These are phyloP conservation scores for Blastobotrys muscicola DNA, from an alignment of 805 yeast species.

Conservation along the genomic window DNA sequence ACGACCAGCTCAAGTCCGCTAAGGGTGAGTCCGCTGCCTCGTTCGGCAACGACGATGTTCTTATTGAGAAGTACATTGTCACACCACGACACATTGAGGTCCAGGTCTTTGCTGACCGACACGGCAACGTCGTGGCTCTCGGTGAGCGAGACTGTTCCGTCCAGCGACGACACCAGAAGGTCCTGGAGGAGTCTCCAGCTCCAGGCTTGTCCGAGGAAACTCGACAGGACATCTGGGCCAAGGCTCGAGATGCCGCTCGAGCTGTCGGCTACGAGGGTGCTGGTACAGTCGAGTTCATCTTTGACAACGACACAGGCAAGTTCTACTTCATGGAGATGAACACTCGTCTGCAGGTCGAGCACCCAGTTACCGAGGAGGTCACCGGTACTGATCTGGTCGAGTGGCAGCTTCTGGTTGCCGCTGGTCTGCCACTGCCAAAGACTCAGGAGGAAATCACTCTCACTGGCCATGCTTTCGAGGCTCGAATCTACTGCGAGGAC, in stretches of 20 bases:
- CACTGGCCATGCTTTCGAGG: slow-evolving; percentile 26
- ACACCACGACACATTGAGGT: slow-evolving; percentile 48
- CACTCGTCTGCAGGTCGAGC: slow-evolving; percentile 50
- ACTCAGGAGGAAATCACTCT: slow-evolving; percentile 22
- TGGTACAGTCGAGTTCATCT: slow-evolving; percentile 49
- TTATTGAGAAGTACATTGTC: slow-evolving; percentile 45
- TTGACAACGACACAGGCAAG: slow-evolving; percentile 42
- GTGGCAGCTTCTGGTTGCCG: slow-evolving; percentile 33
- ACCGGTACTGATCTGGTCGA: slow-evolving; percentile 47
- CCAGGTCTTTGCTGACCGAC: slow-evolving; percentile 47
- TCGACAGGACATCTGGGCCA: slow-evolving; percentile 37
- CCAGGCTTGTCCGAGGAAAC: slow-evolving; percentile 43
- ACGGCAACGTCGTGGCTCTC: slow-evolving; percentile 45
- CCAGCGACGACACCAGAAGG: slow-evolving; percentile 48
- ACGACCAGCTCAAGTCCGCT: slow-evolving; percentile 41
- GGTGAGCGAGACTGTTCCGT: slow-evolving; percentile 52
- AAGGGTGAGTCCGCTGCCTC: slow-evolving; percentile 46
- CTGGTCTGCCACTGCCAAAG: slow-evolving; percentile 26
- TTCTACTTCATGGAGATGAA: slow-evolving; percentile 50
- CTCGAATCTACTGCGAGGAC: slow-evolving; percentile 27
- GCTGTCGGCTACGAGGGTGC: slow-evolving; percentile 47
- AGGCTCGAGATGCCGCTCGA: slow-evolving; percentile 41
- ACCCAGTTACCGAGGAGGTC: slow-evolving; percentile 48
- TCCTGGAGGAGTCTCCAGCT: slow-evolving; percentile 49
- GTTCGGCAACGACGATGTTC: slow-evolving; percentile 47